Evolutionary conservation across 148 eudicot species (phyloP), one percentile per base, ranked within the genome.

Genomic region (Chenopodium formosanum): DNA sequence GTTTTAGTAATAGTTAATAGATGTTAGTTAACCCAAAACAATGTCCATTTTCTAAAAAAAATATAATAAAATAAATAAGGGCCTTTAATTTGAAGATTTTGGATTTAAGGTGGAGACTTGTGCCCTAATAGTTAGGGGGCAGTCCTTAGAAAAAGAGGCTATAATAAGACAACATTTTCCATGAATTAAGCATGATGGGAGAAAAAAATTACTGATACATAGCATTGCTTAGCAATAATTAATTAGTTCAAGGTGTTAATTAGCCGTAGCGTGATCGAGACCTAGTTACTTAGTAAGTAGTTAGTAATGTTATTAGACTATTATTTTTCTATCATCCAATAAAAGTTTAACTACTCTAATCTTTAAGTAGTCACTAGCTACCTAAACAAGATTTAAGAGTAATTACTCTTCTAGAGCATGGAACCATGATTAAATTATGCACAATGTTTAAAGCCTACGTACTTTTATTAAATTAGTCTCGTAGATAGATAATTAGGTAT

Each of bases 61-160:
- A 23, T 44, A 53, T 25, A 11, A 73, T n/a, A 19, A 25, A 17
- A 27, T 50, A 74, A 48, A 50, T 31, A 73, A 29, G 29, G 37
- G 10, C 69, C 70, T 67, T 67, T 9, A 67, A 25, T 29, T 67
- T 72, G 46, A 72, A 72, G 53, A 23, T 66, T 47, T 37, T 71
- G 34, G 53, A 58, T 32, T n/a, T 3, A 34, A 47, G 79, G 84
- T 85, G 84, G 87, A 85, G 87, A 78, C 75, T 78, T 78, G 87
- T 81, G 76, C 87, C 87, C 87, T 85, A 81, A 71, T 23, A 63
- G 69, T 0, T 81, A 85, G 84, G 79, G 60, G 62, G 70, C 69
- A 84, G n/a, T 19, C 79, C 52, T 73, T 64, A 72, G 14, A 62
- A 70, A 16, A 46, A 77, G 66, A 78, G 79, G 32, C 65, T 72